These are phyloP conservation scores for Stagonosporopsis tanaceti DNA, from an alignment of 2,329 filamentous ascomycete species.

Conservation along the genomic window DNA sequence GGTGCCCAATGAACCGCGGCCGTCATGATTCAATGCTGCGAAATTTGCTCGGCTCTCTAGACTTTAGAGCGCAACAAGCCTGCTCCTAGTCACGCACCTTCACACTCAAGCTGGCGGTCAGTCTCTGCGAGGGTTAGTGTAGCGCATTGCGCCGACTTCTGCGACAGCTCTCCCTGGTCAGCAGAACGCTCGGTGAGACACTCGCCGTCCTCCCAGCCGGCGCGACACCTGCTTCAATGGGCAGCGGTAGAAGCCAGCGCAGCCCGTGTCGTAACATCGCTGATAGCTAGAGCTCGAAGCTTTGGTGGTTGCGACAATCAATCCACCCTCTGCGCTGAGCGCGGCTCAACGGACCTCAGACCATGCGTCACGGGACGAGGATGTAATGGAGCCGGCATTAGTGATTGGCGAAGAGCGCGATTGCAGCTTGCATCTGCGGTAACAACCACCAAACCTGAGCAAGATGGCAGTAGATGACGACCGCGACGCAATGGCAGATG, in stretches of 20 bases:
- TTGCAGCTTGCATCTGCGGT: slow-evolving; percentile 3
- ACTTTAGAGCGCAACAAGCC: slow-evolving; percentile 20
- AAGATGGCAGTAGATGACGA: not conserved
- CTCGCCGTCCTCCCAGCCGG: slow-evolving; percentile 1
- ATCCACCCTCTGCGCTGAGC: slow-evolving; percentile 7
- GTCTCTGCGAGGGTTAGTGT: slow-evolving; percentile 16
- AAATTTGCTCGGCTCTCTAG: slow-evolving; percentile 17
- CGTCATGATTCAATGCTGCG: slow-evolving; percentile 22
- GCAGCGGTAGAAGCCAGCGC: not conserved
- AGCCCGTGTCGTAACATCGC: not conserved
- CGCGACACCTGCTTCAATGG: slow-evolving; percentile 2
- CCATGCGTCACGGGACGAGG: slow-evolving; percentile 19
- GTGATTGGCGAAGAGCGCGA: slow-evolving; percentile 14
- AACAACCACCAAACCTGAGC: slow-evolving; percentile 3
- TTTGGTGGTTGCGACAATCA: not conserved
- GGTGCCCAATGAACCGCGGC: slow-evolving; percentile 23
- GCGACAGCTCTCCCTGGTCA: slow-evolving; percentile 4
- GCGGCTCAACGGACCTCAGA: slow-evolving; percentile 16
- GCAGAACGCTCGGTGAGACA: slow-evolving; percentile 4
- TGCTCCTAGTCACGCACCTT: slow-evolving; percentile 18
- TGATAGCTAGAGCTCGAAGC: not conserved
- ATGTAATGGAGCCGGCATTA: slow-evolving; percentile 11
- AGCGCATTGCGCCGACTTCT: slow-evolving; percentile 17
- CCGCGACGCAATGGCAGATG: slow-evolving; percentile 3
- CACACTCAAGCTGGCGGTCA: slow-evolving; percentile 17